A percentile compares a stretch with the other conserved stretches of the same genome.
Conservation (phyloP, 768 basidiomycete genomes). For the Collybia mongolica region DNA sequence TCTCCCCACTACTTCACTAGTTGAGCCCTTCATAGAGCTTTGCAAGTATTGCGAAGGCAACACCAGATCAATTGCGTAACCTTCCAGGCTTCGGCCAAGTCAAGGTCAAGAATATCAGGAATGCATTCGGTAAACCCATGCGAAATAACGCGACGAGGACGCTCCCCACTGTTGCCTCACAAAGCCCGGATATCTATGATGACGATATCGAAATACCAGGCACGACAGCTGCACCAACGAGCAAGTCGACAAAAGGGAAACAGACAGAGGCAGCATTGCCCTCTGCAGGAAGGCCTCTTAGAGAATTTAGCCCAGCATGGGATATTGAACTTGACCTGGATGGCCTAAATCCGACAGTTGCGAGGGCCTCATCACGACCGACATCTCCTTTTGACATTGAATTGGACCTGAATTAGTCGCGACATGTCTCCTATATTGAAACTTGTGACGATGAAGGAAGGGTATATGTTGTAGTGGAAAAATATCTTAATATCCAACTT, state of each 20-base stretch:
- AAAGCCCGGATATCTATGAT: constrained; percentile 2
- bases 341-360: constrained; percentile 6
- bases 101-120: constrained; percentile 88
- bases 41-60: constrained; percentile 72
- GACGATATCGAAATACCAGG: constrained; percentile 9
- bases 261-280: constrained; percentile 14
- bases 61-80: constrained; percentile 70
- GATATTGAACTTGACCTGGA: constrained; percentile 67
- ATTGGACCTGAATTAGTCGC: constrained; percentile 38
- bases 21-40: constrained; percentile 61
- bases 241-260: constrained; percentile 14
- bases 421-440: not conserved
- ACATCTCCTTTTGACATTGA: constrained; percentile 42
- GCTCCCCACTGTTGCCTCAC: constrained; percentile 30
- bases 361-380: constrained; percentile 14
- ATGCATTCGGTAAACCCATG: constrained; percentile 90
- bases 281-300: constrained; percentile 9
- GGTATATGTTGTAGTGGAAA: not conserved
- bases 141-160: constrained; percentile 60
- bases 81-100: constrained; percentile 94
- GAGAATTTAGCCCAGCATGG: constrained; percentile 64
- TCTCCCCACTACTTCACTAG: not conserved
- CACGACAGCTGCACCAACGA: not conserved
- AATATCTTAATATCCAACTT: constrained; percentile 2
- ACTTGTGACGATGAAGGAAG: not conserved